These are phyloP conservation scores for Heritiera littoralis DNA, from an alignment of 345 rosid genomes.

Conservation along the genomic window DNA sequence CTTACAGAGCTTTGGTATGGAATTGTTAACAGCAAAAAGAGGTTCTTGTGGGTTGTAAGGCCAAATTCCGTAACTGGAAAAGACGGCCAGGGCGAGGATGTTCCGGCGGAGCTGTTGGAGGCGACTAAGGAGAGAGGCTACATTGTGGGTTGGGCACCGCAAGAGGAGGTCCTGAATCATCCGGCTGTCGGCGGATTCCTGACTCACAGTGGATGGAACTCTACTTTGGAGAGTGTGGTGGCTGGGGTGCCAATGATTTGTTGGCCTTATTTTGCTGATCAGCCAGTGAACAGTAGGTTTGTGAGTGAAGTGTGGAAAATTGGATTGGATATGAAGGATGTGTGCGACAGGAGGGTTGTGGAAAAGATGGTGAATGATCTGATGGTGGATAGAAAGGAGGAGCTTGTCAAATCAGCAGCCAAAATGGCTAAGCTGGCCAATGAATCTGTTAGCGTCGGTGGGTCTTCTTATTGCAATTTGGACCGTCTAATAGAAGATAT, in stretches of 20 bases:
- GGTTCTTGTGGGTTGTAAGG: constrained; percentile 57
- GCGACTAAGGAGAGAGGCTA: constrained; percentile 37
- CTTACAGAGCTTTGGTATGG: constrained; percentile 54
- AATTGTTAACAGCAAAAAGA: constrained; percentile 32
- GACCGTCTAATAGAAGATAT: constrained; percentile 44
- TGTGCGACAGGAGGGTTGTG: constrained; percentile 45
- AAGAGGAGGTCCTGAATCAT: constrained; percentile 49
- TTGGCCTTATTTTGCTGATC: constrained; percentile 67
- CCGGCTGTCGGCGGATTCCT: constrained; percentile 56
- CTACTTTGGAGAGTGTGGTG: constrained; percentile 62
- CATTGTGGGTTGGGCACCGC: constrained; percentile 49
- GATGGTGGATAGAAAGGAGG: constrained; percentile 58
- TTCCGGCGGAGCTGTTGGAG: constrained; percentile 32
- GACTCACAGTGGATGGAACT: constrained; percentile 83
- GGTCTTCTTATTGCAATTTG: constrained; percentile 43
- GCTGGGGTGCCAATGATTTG: constrained; percentile 76
- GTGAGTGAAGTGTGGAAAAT: constrained; percentile 58
- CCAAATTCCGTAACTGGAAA: constrained; percentile 25
- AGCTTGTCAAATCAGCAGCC: constrained; percentile 27
- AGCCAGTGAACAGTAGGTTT: constrained; percentile 56
- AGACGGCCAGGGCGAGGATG: constrained; percentile 18
- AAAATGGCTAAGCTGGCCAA: constrained; percentile 35
- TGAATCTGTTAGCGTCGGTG: constrained; percentile 30
- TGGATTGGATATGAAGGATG: constrained; percentile 76
- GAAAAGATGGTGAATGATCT: constrained; percentile 55